phyloP scores from a whole-genome alignment of 345 rosid genomes.

The Salix arbutifolia region DNA sequence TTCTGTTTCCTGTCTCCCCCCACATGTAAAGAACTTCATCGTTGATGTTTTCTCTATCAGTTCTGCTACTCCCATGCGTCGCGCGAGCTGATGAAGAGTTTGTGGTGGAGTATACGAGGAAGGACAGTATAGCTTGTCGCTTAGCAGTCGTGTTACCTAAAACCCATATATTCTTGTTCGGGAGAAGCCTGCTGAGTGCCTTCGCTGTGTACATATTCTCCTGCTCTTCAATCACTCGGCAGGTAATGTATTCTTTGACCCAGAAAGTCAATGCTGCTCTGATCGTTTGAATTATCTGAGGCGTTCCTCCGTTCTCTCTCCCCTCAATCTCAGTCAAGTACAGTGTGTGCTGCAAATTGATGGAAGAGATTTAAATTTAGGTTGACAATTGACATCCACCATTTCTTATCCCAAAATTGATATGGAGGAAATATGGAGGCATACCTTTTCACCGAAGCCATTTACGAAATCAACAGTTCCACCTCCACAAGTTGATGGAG shows the following conservation, averaged over 20 bases:
- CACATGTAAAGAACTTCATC: conserved; percentile 21
- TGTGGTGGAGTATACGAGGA: conserved; percentile 38
- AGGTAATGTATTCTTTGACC: conserved; percentile 49
- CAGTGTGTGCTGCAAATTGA: conserved; percentile 47
- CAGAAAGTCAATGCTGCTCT: conserved; percentile 54
- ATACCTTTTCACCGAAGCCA: conserved; percentile 47
- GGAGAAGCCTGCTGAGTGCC: conserved; percentile 42
- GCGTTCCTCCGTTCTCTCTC: conserved; percentile 59
- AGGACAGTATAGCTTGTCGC: conserved; percentile 48
- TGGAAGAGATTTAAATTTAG: neutral
- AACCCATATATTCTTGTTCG: conserved; percentile 38
- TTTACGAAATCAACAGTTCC: conserved; percentile 60
- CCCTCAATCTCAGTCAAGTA: conserved; percentile 46
- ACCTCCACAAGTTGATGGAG: conserved; percentile 66
- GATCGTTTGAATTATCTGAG: conserved; percentile 50
- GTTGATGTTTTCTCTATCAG: neutral
- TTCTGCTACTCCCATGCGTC: neutral
- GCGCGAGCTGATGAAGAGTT: neutral
- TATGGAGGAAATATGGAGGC: neutral
- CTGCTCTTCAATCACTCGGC: conserved; percentile 28
- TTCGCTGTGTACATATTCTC: conserved; percentile 32
- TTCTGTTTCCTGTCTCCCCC: conserved; percentile 38
- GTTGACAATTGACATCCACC: neutral
- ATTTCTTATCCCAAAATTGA: neutral
- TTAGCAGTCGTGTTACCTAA: conserved; percentile 38